These are phyloP conservation scores for Mucor circinelloides DNA, from an alignment of 371 early-diverging fungal genomes.

Conservation along the genomic window DNA sequence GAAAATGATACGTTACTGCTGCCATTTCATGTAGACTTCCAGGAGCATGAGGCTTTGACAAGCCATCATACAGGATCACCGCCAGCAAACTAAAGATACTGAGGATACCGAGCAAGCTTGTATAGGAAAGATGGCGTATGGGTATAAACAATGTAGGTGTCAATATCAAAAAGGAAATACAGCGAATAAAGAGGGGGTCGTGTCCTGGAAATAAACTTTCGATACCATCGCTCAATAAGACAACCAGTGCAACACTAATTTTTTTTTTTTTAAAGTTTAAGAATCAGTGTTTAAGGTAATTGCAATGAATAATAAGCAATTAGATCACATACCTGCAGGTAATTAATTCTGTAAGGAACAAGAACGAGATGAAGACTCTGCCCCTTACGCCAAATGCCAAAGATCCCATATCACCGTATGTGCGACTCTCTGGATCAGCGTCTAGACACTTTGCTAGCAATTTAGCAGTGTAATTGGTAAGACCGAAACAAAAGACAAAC, in stretches of 20 bases:
- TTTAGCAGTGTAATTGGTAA: conserved; percentile 70
- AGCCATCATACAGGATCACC: conserved; percentile 53
- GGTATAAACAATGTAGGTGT: conserved; percentile 54
- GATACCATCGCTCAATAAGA: conserved; percentile 47
- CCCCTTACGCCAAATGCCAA: conserved; percentile 69
- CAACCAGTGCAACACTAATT: conserved; percentile 40
- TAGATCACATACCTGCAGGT: conserved; percentile 49
- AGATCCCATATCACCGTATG: conserved; percentile 73
- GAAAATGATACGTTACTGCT: conserved; percentile 26
- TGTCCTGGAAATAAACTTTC: conserved; percentile 44
- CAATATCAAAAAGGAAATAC: conserved; percentile 43
- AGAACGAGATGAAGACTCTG: conserved; percentile 44
- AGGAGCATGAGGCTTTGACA: conserved; percentile 51
- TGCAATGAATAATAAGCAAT: background rate
- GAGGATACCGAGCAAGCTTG: conserved; percentile 54
- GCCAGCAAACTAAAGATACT: conserved; percentile 45
- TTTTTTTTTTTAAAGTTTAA: background rate
- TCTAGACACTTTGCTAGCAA: conserved; percentile 64
- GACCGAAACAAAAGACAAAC: conserved; percentile 55
- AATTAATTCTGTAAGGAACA: conserved; percentile 71
- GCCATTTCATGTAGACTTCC: conserved; percentile 65
- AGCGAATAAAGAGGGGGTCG: conserved; percentile 24
- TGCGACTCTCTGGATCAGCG: conserved; percentile 43
- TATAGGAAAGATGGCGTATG: conserved; percentile 53
- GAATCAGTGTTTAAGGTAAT: background rate